Evolutionary conservation across 2,329 filamentous ascomycete genomes (phyloP).

Genomic region (Diaporthe sp.): DNA sequence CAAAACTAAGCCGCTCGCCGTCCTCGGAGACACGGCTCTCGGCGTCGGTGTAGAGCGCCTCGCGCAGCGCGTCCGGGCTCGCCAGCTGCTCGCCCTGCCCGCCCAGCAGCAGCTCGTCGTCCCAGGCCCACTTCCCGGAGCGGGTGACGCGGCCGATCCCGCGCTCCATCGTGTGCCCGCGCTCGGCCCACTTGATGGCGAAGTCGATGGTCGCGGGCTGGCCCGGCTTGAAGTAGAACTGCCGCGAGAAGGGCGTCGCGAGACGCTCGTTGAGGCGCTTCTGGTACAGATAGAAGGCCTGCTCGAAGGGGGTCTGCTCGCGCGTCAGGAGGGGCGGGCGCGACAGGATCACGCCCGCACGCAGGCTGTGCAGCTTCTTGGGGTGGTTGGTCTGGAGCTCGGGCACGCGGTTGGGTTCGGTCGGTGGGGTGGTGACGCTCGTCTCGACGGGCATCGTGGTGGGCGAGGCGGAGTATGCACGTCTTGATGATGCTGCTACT

Average conservation of each 20-base stretch:
- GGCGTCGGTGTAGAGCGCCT: conserved; percentile 81
- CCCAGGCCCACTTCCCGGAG: conserved; percentile 79
- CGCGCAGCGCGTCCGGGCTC: conserved; percentile 72
- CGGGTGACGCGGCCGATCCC: conserved; percentile 87
- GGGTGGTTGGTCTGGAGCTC: conserved; percentile 38
- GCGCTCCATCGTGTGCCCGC: conserved; percentile 78
- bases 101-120: conserved; percentile 88
- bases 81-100: conserved; percentile 80
- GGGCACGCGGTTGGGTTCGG: conserved; percentile 44
- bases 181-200: conserved; percentile 85
- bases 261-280: conserved; percentile 95
- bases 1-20: conserved; percentile 68
- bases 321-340: conserved; percentile 90
- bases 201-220: conserved; percentile 89
- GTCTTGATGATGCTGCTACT: conserved; percentile 39
- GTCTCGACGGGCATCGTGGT: conserved; percentile 45
- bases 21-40: conserved; percentile 72
- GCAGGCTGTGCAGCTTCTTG: conserved; percentile 59
- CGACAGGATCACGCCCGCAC: conserved; percentile 83
- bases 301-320: conserved; percentile 87
- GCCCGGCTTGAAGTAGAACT: conserved; percentile 95
- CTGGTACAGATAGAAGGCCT: conserved; percentile 96
- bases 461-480: conserved; percentile 51
- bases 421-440: conserved; percentile 41
- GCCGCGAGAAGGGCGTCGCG: conserved; percentile 85